A percentile compares a stretch with the other conserved stretches of the same genome.
These are phyloP conservation scores for Linum usitatissimum DNA, from an alignment of 345 rosid genomes.

Conservation along the genomic window DNA sequence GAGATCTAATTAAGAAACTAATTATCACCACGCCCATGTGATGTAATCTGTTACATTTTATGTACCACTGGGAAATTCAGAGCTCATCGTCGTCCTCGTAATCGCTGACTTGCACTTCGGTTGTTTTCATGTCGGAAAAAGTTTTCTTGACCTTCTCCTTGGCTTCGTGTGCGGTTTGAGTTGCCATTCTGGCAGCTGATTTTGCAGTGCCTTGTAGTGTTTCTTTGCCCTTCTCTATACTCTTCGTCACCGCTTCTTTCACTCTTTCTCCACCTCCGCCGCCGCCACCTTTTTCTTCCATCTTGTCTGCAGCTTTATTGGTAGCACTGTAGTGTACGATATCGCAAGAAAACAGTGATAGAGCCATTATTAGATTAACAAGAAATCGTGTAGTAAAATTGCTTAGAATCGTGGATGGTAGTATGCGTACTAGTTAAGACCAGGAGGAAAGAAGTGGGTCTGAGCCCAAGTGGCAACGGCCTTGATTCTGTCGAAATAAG, in stretches of 20 bases:
- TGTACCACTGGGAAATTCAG: background rate
- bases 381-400: no score
- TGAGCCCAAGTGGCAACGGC: background rate
- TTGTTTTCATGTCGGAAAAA: background rate
- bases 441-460: background rate
- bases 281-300: background rate
- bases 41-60: background rate
- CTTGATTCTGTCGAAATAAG: background rate
- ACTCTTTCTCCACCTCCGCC: slow-evolving; percentile 4
- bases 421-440: background rate
- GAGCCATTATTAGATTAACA: no score
- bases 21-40: background rate
- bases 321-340: no score
- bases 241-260: slow-evolving; percentile 13
- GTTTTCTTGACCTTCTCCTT: slow-evolving; percentile 12
- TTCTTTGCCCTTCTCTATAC: slow-evolving; percentile 17
- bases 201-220: slow-evolving; percentile 9
- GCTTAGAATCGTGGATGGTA: no score
- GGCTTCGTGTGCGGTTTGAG: slow-evolving; percentile 1
- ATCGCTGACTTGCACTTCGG: background rate
- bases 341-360: no score
- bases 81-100: slow-evolving; percentile 1
- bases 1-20: background rate
- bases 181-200: slow-evolving; percentile 10
- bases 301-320: background rate